Evolutionary conservation across 2,329 filamentous ascomycete species (phyloP), one percentile per base, ranked within the genome.

Genomic region (Akanthomyces muscarius): DNA sequence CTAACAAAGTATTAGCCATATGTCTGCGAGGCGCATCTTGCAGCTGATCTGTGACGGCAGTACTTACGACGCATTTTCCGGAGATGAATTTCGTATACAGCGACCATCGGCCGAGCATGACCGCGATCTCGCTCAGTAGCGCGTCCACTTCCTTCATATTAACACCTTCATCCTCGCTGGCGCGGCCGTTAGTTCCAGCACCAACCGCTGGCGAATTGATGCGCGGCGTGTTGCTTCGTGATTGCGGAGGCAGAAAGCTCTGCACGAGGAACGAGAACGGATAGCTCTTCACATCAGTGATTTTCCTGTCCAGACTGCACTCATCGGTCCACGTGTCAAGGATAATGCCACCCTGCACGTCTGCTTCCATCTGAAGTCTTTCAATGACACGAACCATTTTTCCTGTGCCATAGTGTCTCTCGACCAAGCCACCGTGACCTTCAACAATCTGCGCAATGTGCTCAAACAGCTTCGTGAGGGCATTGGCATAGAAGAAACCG

Each of bases 371-470:
- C 76, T 99, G 95, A 63, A 99, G 80, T 50, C 92, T 85, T 76
- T 97, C 92, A 68, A 98, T 94, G 60, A 99, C 95, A 69, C 89
- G 90, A 38, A 90, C 87, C 95, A 99, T 99, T 80, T 92, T 95
- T 44, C 94, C 92, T 18, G 84, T 78, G 1, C 95, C 95, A 72
- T 99, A 99, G 75, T 99, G 95, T 53, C 91, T 87, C 78, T 98
- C 93, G 1, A 99, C 94, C 10, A 99, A 81, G 0, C 87, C 87
- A 38, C 94, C 92, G 72, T 99, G 95, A 1, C 90, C 89, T 70
- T 98, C 94, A 25, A 99, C 88, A 67, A 99, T 97, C 73, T 96
- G 91, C 2, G 95, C 94, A 74, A 99, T 97, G 75, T 99, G 94
- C 75, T 98, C 94, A 73, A 99, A 99, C 53, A 99, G 78, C 72